Evolutionary conservation across 306 rosid species (phyloP), one percentile per base, ranked within the genome.

Genomic region (Sicyos baderoa): DNA sequence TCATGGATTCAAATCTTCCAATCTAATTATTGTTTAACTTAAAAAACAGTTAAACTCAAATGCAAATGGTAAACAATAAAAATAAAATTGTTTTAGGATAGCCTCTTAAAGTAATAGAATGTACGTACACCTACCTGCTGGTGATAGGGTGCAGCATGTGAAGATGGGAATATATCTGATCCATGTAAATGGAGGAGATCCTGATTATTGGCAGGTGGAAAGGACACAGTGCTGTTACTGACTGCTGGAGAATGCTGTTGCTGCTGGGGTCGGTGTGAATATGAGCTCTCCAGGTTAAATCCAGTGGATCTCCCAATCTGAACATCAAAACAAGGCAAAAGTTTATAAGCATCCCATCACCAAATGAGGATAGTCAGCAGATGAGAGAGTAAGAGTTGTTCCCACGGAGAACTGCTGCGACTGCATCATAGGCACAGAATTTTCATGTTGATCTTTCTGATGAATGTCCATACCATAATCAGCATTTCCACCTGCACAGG

Each of bases 401-500:
- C 75, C 23, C 84, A 94, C 99, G 18, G 97, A 59, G 87, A 94
- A 94, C 79, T 94, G 97, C 79, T 86, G 97, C 48, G 96, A 84
- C 79, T 94, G 99, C 95, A 94, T 86, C 91, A 94, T 88, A 13
- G 97, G 81, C 79, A 85, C 76, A 10, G 94, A 64, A 76, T 81
- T 94, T 75, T 94, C 99, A 66, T 88, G 99, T 77, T 93, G 98
- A 42, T 94, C 99, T 82, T 88, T 94, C 84, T 90, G 98, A 83
- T 92, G 96, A 90, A 94, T 88, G 77, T 94, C 95, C 90, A 94
- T 85, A 1, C 81, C 73, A 84, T 77, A 90, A 79, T 90, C 99
- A 72, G 90, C 81, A 81, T 76, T 84, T 76, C 86, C 95, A 80
- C 97, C 97, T 88, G 86, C 69, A 70, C 55, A 78, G 51, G 73